phyloP scores from a whole-genome alignment of 164 flowering plant species.

The Chimonanthus praecox region DNA sequence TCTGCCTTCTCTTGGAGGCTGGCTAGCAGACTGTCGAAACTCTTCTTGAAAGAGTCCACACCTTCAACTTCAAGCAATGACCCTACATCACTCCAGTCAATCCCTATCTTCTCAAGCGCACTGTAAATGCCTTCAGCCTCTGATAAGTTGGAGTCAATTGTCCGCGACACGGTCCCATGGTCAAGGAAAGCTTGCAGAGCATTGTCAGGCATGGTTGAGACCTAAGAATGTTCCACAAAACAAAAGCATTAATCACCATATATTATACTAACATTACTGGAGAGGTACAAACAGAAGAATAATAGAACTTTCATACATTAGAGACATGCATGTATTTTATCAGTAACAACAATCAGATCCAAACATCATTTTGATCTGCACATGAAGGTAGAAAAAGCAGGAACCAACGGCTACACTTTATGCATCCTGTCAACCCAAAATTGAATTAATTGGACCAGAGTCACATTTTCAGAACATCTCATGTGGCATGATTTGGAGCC shows the following conservation, averaged over 20 bases:
- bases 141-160: slow-evolving; percentile 76
- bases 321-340: background rate
- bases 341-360: background rate
- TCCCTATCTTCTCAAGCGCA: slow-evolving; percentile 88
- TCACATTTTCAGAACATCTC: too few species aligned
- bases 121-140: slow-evolving; percentile 92
- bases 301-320: background rate
- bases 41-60: slow-evolving; percentile 88
- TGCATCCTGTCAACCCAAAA: background rate
- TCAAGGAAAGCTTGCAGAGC: slow-evolving; percentile 90
- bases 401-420: background rate
- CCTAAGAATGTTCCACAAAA: slow-evolving; percentile 34
- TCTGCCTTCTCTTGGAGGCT: slow-evolving; percentile 88
- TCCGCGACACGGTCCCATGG: slow-evolving; percentile 80
- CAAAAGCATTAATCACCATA: background rate
- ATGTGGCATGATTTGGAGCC: too few species aligned
- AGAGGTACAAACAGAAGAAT: too few species aligned
- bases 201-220: slow-evolving; percentile 99
- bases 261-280: too few species aligned
- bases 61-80: slow-evolving; percentile 85
- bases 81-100: slow-evolving; percentile 83
- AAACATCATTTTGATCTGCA: background rate
- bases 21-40: slow-evolving; percentile 86
- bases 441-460: background rate
- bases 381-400: background rate